A percentile compares a stretch with the other conserved stretches of the same genome.
These are phyloP conservation scores for Rhodomyrtus tomentosa DNA, from an alignment of 345 rosid species.

Conservation along the genomic window DNA sequence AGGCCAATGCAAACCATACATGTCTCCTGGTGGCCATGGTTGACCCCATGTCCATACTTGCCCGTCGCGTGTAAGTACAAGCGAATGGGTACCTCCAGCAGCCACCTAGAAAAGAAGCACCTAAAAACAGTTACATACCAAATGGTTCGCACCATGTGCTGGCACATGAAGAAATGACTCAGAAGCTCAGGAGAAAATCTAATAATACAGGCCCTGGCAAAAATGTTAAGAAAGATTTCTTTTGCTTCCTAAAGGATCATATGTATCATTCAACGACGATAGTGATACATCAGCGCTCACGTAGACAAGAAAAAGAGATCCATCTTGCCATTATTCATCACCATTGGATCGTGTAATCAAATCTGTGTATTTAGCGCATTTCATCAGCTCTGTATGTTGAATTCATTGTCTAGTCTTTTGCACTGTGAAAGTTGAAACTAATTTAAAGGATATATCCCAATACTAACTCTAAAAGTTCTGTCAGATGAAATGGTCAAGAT, in stretches of 20 bases:
- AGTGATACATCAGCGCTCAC: neutral
- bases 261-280: neutral
- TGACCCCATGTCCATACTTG: constrained; percentile 99
- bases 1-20: constrained; percentile 28
- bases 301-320: neutral
- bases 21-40: constrained; percentile 99
- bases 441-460: neutral
- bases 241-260: neutral
- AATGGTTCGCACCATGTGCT: neutral
- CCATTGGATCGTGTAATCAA: neutral
- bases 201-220: neutral
- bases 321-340: neutral
- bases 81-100: constrained; percentile 99
- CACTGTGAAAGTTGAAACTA: neutral
- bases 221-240: neutral
- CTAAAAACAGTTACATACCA: neutral
- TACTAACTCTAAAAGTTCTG: neutral
- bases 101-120: constrained; percentile 53
- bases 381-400: neutral
- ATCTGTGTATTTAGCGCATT: neutral
- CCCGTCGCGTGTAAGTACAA: constrained; percentile 87
- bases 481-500: neutral
- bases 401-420: neutral
- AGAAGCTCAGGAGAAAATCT: neutral
- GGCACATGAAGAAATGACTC: neutral